Base-by-base conservation (phyloP, 345 rosid genomes). In the Citrus trifoliata region DNA sequence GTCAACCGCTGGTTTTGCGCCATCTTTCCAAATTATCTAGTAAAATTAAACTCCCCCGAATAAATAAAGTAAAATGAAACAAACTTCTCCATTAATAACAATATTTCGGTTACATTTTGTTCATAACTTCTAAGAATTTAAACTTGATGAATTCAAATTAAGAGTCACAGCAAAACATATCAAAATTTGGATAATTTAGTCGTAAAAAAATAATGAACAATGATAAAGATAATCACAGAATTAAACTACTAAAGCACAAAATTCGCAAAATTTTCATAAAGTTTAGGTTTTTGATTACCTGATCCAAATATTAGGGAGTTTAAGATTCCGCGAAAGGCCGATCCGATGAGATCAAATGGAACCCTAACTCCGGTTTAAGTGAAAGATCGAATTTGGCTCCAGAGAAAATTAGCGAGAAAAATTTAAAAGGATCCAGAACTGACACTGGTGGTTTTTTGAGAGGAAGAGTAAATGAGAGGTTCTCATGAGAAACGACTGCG, bases 1-100 rank as follows among this genome's bases (percentile, higher is more conserved):
- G 80, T 93, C 91, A 93, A 83, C 69, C 97, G 92, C 55, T 93
- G 90, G 76, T 77, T 82, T 82, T 93, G 96, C 77, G 96, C 95
- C 16, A 94, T 93, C 70, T 80, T 89, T 84, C 73, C 74, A 48
- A 70, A 48, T 70, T 70, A 59, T 73, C 64, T 73, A 55, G 19
- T 35, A 64, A 74, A 19, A 58, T 7, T 14, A n/a, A 56, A 9
- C 48, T 35, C 25, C 13, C n/a, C 24, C 76, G 5, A 24, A 22
- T 37, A n/a, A n/a, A 60, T 48, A 59, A 73, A 24, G 38, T 24
- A 46, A 46, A 46, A 46, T 46, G 51, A 46, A 4, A 12, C 51
- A 46, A 13, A 46, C 51, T 46, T 46, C 51, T 46, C 51, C 51
- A 13, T 46, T 18, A 46, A 13, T 46, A 46, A 46, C 51, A 13